A percentile compares a stretch with the other conserved stretches of the same genome.
Conservation (phyloP, 345 rosid species). For the Carallia brachiata region DNA sequence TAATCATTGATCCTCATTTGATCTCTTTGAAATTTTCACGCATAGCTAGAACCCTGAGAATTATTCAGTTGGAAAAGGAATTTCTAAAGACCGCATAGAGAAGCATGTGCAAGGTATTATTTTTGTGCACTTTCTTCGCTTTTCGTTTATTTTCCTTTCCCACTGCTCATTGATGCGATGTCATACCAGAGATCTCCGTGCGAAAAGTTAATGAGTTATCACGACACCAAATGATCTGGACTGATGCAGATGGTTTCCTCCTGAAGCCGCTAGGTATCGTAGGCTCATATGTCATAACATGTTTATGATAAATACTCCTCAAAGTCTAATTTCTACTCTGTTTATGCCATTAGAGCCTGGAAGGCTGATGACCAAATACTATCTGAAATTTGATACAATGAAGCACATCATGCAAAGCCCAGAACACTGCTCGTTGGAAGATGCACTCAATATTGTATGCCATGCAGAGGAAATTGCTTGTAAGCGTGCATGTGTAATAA, state of each 20-base stretch:
- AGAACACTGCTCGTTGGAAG: conserved; percentile 68
- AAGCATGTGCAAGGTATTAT: conserved; percentile 79
- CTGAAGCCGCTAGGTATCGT: conserved; percentile 81
- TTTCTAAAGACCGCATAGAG: conserved; percentile 70
- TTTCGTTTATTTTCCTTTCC: conserved; percentile 8
- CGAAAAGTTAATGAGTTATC: conserved; percentile 78
- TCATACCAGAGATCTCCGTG: conserved; percentile 64
- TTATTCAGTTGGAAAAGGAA: conserved; percentile 73
- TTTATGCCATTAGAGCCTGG: conserved; percentile 65
- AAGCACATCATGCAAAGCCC: conserved; percentile 78
- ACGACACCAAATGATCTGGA: conserved; percentile 84
- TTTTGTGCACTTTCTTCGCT: conserved; percentile 4
- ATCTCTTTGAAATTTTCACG: conserved; percentile 11
- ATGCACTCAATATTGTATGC: conserved; percentile 67
- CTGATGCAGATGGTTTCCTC: conserved; percentile 80
- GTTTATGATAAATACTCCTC: conserved; percentile 7
- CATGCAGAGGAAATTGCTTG: conserved; percentile 92
- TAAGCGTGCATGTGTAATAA: conserved; percentile 35
- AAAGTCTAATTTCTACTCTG: conserved; percentile 12
- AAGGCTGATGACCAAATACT: conserved; percentile 94
- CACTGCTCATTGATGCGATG: conserved; percentile 20
- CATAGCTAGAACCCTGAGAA: conserved; percentile 76
- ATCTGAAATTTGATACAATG: conserved; percentile 86
- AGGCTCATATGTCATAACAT: conserved; percentile 15
- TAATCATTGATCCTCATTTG: background rate